Evolutionary conservation across 2,329 filamentous ascomycete species (phyloP), one percentile per base, ranked within the genome.

Genomic region (Scedosporium boydii): DNA sequence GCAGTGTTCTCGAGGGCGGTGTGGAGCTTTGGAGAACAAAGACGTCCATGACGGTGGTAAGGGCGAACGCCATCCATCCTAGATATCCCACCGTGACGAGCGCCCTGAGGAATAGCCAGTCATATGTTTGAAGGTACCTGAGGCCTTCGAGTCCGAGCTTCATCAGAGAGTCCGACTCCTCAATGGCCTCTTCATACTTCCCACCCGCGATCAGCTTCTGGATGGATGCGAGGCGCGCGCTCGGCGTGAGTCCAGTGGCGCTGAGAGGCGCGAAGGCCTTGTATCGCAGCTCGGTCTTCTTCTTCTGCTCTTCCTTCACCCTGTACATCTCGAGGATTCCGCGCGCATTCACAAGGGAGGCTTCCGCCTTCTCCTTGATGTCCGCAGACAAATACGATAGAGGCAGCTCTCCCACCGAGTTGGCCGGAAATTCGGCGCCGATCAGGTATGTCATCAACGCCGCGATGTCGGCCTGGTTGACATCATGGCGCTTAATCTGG

Each of bases 111-210:
- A 99, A 99, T 2, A 99, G 81, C 95, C 95, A 99, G 76, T 99
- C 95, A 70, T 99, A 99, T 0, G 93, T 99, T 74, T 99, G 95
- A 27, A 99, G 82, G 72, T 99, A 99, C 59, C 95, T 85, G 64
- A 99, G 78, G 6, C 95, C 95, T 65, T 91, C 84, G 1, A 99
- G 81, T 1, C 86, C 88, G 59, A 90, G 77, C 64, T 88, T 83
- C 64, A 98, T 89, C 14, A 99, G 80, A 29, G 86, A 83, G 51
- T 89, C 86, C 1, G 90, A 91, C 68, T 90, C 84, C 63, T 85
- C 79, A 68, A 98, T 96, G 1, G 93, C 91, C 67, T 90, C 84
- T 63, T 93, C 86, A 66, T 87, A 87, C 56, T 83, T 79, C 6
- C 83, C 86, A 9, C 76, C 75, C 14, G 84, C 78, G 61, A 98